phyloP scores from a whole-genome alignment of 1,284 basidiomycete genomes.

The Cystobasidium sp. region DNA sequence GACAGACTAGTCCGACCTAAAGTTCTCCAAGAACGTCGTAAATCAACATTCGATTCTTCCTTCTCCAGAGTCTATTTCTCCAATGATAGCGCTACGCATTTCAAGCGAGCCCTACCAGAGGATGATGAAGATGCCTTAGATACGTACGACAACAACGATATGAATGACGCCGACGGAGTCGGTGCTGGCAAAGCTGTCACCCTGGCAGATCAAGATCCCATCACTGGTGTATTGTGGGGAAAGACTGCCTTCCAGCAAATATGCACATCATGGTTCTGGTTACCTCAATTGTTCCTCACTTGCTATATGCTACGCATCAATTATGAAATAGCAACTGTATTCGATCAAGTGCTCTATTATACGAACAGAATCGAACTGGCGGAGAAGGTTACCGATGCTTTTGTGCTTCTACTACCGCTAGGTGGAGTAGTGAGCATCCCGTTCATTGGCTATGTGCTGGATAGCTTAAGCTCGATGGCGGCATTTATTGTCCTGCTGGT shows the following conservation, averaged over 20 bases:
- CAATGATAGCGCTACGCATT: conserved; percentile 7
- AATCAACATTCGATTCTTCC: conserved; percentile 37
- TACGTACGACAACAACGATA: neutral
- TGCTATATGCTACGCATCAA: conserved; percentile 58
- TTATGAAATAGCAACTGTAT: conserved; percentile 58
- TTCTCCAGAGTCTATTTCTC: conserved; percentile 46
- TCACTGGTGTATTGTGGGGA: conserved; percentile 57
- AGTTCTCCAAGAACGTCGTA: conserved; percentile 8
- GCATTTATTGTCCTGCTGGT: conserved; percentile 54
- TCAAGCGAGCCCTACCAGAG: conserved; percentile 3
- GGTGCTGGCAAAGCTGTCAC: neutral
- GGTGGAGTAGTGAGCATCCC: conserved; percentile 56
- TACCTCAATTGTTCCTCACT: conserved; percentile 54
- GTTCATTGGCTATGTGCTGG: conserved; percentile 57
- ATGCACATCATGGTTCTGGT: conserved; percentile 55
- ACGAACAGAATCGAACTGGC: conserved; percentile 53
- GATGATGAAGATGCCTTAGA: neutral
- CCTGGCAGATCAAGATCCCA: conserved; percentile 49
- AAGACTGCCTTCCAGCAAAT: conserved; percentile 54
- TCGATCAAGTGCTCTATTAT: conserved; percentile 56
- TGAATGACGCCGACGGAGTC: neutral
- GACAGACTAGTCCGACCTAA: conserved; percentile 15
- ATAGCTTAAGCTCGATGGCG: conserved; percentile 53
- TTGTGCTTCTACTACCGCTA: conserved; percentile 58
- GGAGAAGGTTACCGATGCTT: conserved; percentile 55